Percentiles rank a stretch among this genome's conserved stretches.
Conservation (phyloP, 2,329 filamentous ascomycete species). For the Sporothrix mexicana region DNA sequence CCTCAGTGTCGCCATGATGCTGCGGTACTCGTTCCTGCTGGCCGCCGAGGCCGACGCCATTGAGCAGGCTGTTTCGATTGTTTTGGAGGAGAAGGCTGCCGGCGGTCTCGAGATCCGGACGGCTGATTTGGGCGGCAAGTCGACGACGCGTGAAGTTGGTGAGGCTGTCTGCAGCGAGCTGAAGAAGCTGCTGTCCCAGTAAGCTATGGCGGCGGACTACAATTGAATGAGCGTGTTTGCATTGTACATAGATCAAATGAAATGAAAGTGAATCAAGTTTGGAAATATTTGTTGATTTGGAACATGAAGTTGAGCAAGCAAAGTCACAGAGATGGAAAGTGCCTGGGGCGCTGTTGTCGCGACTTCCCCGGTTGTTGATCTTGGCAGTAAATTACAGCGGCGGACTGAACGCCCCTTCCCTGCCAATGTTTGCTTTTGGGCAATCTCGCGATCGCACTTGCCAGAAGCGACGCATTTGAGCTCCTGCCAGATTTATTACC, state of each 20-base stretch:
- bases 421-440: neutral
- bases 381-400: neutral
- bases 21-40: slow-evolving; percentile 72
- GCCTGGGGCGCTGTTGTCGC: neutral
- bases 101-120: slow-evolving; percentile 55
- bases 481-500: neutral
- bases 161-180: slow-evolving; percentile 36
- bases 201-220: neutral
- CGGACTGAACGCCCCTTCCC: neutral
- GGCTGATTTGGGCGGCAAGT: slow-evolving; percentile 38
- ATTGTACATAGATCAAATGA: slow-evolving; percentile 10
- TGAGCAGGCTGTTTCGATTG: slow-evolving; percentile 67
- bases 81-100: slow-evolving; percentile 60
- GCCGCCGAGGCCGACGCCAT: slow-evolving; percentile 66
- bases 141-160: slow-evolving; percentile 37
- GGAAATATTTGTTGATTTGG: no score
- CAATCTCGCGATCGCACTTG: neutral
- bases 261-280: neutral
- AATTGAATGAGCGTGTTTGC: neutral
- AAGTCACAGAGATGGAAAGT: neutral
- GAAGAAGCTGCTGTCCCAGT: slow-evolving; percentile 28
- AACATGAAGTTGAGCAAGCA: no score
- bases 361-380: neutral
- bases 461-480: no score
- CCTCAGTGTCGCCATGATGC: slow-evolving; percentile 74